A percentile compares a stretch with the other conserved stretches of the same genome.
phyloP scores from a whole-genome alignment of 2,329 filamentous ascomycete genomes.

The Didymella exigua region DNA sequence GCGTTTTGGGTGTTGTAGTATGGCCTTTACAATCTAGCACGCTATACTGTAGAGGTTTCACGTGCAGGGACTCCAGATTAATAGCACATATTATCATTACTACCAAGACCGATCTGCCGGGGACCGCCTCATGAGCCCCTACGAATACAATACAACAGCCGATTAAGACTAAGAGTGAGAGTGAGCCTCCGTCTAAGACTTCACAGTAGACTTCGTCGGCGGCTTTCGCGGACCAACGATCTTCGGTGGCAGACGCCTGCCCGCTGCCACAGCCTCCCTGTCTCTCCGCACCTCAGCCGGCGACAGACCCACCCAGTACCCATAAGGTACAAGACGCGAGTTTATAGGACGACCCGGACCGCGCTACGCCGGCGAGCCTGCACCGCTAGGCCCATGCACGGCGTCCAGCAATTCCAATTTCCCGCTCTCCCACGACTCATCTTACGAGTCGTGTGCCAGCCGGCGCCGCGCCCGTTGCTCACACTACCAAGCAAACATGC shows the following conservation, averaged over 20 bases:
- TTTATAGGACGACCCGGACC: not conserved
- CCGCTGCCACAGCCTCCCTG: not conserved
- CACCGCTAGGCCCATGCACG: not conserved
- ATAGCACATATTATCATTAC: not conserved
- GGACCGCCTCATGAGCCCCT: not conserved
- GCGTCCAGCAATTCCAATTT: not conserved
- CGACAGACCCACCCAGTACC: not conserved
- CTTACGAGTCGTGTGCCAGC: no score
- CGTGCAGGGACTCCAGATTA: not conserved
- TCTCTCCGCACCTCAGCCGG: not conserved
- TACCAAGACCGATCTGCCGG: not conserved
- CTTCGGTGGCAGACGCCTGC: not conserved
- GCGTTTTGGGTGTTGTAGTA: slow-evolving; percentile 20
- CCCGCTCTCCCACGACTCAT: no score
- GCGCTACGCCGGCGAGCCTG: not conserved
- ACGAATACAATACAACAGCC: not conserved
- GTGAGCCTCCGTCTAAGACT: not conserved
- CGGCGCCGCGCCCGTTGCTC: not conserved
- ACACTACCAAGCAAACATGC: slow-evolving; percentile 50
- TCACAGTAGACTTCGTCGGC: not conserved
- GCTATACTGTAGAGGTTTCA: not conserved
- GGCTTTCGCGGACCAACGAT: not conserved
- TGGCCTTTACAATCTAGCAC: not conserved
- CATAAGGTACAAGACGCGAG: not conserved
- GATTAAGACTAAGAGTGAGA: not conserved